phyloP scores from a whole-genome alignment of 2,329 filamentous ascomycete species.

The Colletotrichum abscissum region DNA sequence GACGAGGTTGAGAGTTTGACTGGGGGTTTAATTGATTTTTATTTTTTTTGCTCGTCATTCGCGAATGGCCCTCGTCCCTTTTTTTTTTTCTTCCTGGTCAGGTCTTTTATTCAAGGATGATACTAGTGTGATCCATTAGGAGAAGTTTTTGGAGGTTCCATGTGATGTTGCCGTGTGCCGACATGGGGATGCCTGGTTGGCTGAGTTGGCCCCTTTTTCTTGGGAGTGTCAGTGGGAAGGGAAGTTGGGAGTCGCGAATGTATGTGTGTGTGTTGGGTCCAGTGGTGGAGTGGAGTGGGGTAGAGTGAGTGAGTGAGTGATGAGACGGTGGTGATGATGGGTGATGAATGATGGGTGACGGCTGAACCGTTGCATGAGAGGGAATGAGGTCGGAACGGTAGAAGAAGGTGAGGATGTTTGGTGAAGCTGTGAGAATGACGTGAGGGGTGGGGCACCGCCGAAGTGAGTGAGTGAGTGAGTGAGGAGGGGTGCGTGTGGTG shows the following conservation, averaged over 20 bases:
- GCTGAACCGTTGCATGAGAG: no score
- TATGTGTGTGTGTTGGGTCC: no score
- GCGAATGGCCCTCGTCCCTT: not conserved
- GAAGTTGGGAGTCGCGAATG: not conserved
- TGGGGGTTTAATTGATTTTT: not conserved
- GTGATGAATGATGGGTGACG: no score
- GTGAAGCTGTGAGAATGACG: not conserved
- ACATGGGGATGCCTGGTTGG: conserved; percentile 24
- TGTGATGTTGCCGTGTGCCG: conserved; percentile 6
- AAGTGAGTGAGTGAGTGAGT: no score
- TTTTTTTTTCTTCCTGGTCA: not conserved
- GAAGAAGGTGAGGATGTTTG: no score
- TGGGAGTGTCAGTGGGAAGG: not conserved
- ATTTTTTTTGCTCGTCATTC: no score
- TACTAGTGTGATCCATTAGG: not conserved
- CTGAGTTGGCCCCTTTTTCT: not conserved
- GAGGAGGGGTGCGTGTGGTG: not conserved
- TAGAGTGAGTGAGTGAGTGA: no score
- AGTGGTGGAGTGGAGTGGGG: no score
- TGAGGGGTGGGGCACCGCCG: not conserved
- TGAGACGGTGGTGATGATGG: no score
- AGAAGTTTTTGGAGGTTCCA: no score
- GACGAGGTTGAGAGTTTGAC: not conserved
- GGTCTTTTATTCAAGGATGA: not conserved
- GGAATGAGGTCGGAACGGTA: no score